Evolutionary conservation across 495 filamentous ascomycete species (phyloP).

Genomic region (Aspergillus mulundensis): DNA sequence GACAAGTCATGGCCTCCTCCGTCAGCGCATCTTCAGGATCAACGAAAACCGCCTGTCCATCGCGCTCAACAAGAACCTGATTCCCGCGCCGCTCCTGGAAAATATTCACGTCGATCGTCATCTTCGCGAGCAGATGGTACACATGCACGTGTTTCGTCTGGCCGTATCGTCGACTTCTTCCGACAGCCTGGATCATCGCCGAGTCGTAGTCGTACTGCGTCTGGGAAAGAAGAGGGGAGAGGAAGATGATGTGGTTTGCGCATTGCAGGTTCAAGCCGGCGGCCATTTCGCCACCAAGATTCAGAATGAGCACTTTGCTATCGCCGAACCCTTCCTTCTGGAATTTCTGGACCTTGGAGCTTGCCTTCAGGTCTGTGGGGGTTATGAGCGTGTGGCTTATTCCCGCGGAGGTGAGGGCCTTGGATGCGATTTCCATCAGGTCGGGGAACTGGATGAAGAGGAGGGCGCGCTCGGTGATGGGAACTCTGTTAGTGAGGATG

Average conservation of each 20-base stretch:
- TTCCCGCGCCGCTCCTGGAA: slow-evolving; percentile 42
- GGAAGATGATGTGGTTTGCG: slow-evolving; percentile 76
- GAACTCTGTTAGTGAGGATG: slow-evolving; percentile 35
- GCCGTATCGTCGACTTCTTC: slow-evolving; percentile 61
- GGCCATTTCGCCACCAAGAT: slow-evolving; percentile 58
- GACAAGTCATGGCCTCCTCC: slow-evolving; percentile 17
- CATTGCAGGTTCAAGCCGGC: slow-evolving; percentile 72
- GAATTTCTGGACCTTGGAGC: slow-evolving; percentile 41
- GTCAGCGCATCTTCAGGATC: slow-evolving; percentile 13
- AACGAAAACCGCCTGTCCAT: slow-evolving; percentile 18
- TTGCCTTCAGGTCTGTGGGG: slow-evolving; percentile 21
- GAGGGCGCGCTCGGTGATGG: slow-evolving; percentile 43
- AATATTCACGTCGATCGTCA: slow-evolving; percentile 69
- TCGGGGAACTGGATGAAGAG: slow-evolving; percentile 51
- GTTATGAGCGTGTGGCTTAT: slow-evolving; percentile 34
- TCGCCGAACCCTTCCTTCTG: slow-evolving; percentile 26
- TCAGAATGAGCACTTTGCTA: slow-evolving; percentile 60
- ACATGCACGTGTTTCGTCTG: slow-evolving; percentile 64
- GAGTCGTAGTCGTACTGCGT: slow-evolving; percentile 56
- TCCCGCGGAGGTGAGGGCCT: slow-evolving; percentile 23
- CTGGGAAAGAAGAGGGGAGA: slow-evolving; percentile 54
- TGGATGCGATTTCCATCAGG: slow-evolving; percentile 31
- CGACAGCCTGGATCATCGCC: slow-evolving; percentile 66
- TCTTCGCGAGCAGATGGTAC: slow-evolving; percentile 61
- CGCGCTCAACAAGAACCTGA: slow-evolving; percentile 24